Conservation (phyloP, 495 filamentous ascomycete genomes). For the Alectoria sarmentosa region DNA sequence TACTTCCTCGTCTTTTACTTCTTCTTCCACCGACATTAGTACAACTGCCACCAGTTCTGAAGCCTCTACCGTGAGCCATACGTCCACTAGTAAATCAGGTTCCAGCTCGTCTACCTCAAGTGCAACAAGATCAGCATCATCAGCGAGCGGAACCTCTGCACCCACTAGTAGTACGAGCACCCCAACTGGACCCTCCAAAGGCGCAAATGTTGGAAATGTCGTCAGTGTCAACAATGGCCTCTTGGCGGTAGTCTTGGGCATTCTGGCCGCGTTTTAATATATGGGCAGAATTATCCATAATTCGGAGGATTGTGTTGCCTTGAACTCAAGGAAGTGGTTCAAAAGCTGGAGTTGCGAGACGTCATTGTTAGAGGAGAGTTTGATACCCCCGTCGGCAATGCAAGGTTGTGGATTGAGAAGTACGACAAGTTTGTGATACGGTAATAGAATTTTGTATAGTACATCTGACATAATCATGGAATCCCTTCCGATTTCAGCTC, state of each 20-base stretch:
- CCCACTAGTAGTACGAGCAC: conserved; percentile 4
- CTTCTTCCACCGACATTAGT: neutral
- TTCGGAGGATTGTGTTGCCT: neutral
- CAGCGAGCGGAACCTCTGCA: conserved; percentile 8
- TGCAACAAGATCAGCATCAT: conserved; percentile 12
- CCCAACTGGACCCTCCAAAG: conserved; percentile 4
- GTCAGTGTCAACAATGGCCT: neutral
- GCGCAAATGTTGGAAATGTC: neutral
- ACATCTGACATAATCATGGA: neutral
- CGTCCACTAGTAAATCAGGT: conserved; percentile 8
- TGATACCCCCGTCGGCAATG: neutral
- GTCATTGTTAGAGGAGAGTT: neutral
- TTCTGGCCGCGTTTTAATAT: conserved; percentile 8
- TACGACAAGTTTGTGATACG: neutral
- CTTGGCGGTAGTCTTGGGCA: neutral
- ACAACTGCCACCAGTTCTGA: conserved; percentile 10
- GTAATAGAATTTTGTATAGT: neutral
- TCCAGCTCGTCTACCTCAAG: conserved; percentile 3
- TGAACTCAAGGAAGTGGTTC: neutral
- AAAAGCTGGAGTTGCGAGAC: neutral
- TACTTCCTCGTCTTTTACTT: conserved; percentile 7
- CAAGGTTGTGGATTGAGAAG: neutral
- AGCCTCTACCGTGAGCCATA: conserved; percentile 13
- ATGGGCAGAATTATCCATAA: neutral
- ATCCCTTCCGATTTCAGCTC: neutral